phyloP scores from a whole-genome alignment of 495 filamentous ascomycete species.

The Penicillium samsonianum region DNA sequence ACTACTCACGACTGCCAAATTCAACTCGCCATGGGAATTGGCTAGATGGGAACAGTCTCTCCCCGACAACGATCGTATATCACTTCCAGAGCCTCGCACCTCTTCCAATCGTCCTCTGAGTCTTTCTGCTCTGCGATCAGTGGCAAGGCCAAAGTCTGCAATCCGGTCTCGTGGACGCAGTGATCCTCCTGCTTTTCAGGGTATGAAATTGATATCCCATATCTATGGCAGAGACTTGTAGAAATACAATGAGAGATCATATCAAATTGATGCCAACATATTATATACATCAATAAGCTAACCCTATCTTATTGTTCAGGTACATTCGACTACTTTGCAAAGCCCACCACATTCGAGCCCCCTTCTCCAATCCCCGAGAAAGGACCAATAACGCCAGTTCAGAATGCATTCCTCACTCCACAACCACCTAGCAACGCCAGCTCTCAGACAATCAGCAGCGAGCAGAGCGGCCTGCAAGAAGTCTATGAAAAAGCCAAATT shows the following conservation, averaged over 20 bases:
- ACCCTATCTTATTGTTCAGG: conserved; percentile 10
- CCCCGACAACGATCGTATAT: conserved; percentile 22
- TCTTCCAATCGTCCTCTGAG: conserved; percentile 19
- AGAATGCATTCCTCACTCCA: conserved; percentile 15
- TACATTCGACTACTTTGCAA: conserved; percentile 13
- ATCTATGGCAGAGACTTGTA: neutral
- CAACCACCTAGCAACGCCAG: conserved; percentile 9
- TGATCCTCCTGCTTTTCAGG: conserved; percentile 21
- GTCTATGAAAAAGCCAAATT: conserved; percentile 31
- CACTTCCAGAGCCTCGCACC: conserved; percentile 12
- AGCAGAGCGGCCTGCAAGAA: conserved; percentile 21
- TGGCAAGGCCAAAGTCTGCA: conserved; percentile 15
- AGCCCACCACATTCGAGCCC: conserved; percentile 10
- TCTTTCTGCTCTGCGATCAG: conserved; percentile 17
- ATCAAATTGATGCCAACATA: neutral
- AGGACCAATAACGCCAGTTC: conserved; percentile 22
- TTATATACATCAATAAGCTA: neutral
- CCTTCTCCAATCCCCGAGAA: conserved; percentile 13
- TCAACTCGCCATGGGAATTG: conserved; percentile 27
- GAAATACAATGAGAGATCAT: neutral
- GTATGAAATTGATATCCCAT: conserved; percentile 12
- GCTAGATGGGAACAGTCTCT: conserved; percentile 28
- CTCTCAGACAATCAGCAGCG: conserved; percentile 12
- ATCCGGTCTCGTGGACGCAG: conserved; percentile 17
- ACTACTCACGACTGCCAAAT: conserved; percentile 27